Evolutionary conservation across 768 basidiomycete species (phyloP).

Genomic region (Epithele typhae): DNA sequence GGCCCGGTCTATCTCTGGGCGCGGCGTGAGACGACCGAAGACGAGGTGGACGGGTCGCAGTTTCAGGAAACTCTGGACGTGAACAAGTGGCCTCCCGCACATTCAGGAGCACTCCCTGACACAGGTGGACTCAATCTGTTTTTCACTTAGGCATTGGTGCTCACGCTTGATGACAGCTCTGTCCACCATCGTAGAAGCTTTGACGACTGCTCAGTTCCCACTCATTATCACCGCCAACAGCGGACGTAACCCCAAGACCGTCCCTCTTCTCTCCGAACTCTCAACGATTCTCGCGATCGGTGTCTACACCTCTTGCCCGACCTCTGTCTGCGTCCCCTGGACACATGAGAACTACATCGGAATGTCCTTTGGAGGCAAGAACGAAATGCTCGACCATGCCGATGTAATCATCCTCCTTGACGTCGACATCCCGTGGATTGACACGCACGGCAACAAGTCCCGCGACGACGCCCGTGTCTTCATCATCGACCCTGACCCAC

Average conservation of each 20-base stretch:
- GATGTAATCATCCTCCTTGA: constrained; percentile 66
- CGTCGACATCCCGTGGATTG: constrained; percentile 63
- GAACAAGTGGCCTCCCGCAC: constrained; percentile 58
- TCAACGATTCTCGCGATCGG: constrained; percentile 53
- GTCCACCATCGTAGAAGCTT: constrained; percentile 40
- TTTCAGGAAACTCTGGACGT: constrained; percentile 29
- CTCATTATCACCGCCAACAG: constrained; percentile 64
- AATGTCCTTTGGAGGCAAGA: constrained; percentile 45
- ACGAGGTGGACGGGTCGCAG: constrained; percentile 46
- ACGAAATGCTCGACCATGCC: constrained; percentile 44
- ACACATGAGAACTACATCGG: constrained; percentile 55
- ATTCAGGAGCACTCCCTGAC: constrained; percentile 45
- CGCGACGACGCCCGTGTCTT: constrained; percentile 45
- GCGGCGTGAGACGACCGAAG: constrained; percentile 64
- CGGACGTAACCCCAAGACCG: constrained; percentile 50
- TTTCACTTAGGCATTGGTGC: not conserved
- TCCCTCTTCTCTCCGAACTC: constrained; percentile 42
- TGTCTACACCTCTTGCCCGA: constrained; percentile 50
- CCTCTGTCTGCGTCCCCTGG: constrained; percentile 50
- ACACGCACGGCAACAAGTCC: constrained; percentile 42
- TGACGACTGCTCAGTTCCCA: constrained; percentile 47
- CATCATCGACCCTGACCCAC: constrained; percentile 59
- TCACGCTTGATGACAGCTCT: constrained; percentile 17
- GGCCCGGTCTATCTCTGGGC: constrained; percentile 76
- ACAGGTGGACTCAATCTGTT: too few species aligned